Evolutionary conservation across 169 alveolate genomes (phyloP).

Genomic region (Toxoplasma gondii): DNA sequence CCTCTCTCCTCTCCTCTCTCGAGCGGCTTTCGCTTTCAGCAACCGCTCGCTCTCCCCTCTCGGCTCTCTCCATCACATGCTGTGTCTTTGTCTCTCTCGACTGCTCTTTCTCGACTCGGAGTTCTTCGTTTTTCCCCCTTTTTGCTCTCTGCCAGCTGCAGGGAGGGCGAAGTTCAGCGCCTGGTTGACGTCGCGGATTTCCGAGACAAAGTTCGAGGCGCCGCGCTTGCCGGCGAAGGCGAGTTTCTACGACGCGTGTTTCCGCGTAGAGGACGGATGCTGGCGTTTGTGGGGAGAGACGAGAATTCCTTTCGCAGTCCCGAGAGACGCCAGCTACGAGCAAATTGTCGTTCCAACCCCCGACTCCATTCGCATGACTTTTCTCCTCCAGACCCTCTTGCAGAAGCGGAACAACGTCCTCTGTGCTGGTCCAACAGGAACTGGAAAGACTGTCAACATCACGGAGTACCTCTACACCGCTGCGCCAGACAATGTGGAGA

Average conservation of each 20-base stretch:
- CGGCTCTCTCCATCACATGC: background rate
- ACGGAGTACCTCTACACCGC: slow-evolving; percentile 78
- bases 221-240: slow-evolving; percentile 80
- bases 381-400: slow-evolving; percentile 79
- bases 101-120: slow-evolving; percentile 57
- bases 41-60: slow-evolving; percentile 69
- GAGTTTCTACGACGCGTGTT: slow-evolving; percentile 85
- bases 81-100: slow-evolving; percentile 40
- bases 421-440: slow-evolving; percentile 93
- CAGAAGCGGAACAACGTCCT: slow-evolving; percentile 85
- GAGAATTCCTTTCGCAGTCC: slow-evolving; percentile 73
- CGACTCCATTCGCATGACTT: slow-evolving; percentile 90
- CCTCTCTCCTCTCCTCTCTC: background rate
- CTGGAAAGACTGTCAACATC: slow-evolving; percentile 89
- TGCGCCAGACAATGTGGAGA: slow-evolving; percentile 79
- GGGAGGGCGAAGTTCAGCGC: slow-evolving; percentile 19
- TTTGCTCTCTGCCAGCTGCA: background rate
- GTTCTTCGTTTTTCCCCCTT: background rate
- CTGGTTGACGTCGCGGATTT: slow-evolving; percentile 16
- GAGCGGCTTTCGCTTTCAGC: background rate
- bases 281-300: slow-evolving; percentile 88
- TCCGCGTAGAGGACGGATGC: slow-evolving; percentile 77
- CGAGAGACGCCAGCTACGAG: slow-evolving; percentile 83
- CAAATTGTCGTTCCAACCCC: slow-evolving; percentile 91
- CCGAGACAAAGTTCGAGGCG: slow-evolving; percentile 45